Evolutionary conservation across 768 basidiomycete species (phyloP).

Genomic region (Termitomyces sp.): DNA sequence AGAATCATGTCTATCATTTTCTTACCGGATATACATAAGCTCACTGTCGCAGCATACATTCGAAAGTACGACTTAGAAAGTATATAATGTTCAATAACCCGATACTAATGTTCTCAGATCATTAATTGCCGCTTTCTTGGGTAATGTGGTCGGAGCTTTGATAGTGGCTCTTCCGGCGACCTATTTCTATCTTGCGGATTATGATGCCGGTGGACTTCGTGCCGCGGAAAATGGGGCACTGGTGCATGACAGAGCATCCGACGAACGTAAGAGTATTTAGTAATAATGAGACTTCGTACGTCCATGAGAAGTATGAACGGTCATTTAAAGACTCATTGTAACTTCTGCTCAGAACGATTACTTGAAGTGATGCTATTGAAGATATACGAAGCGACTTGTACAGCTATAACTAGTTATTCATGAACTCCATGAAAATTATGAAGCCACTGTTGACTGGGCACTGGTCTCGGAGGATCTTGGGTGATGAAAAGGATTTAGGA

Average conservation of each 20-base stretch:
- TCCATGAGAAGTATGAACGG: neutral
- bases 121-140: constrained; percentile 57
- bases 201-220: constrained; percentile 31
- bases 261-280: neutral
- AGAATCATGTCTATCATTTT: neutral
- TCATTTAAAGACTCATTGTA: neutral
- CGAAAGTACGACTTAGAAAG: constrained; percentile 42
- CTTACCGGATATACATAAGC: constrained; percentile 20
- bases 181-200: constrained; percentile 59
- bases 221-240: constrained; percentile 29
- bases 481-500: too few species aligned
- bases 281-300: neutral
- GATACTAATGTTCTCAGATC: constrained; percentile 30
- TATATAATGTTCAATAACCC: neutral
- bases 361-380: neutral
- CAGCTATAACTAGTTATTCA: neutral
- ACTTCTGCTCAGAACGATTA: neutral
- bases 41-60: constrained; percentile 54
- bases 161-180: constrained; percentile 58
- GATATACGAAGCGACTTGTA: too few species aligned
- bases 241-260: neutral
- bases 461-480: too few species aligned
- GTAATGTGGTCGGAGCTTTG: constrained; percentile 62
- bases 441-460: too few species aligned
- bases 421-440: too few species aligned